phyloP scores from a whole-genome alignment of 768 basidiomycete species.

The Phylloporus sp. region DNA sequence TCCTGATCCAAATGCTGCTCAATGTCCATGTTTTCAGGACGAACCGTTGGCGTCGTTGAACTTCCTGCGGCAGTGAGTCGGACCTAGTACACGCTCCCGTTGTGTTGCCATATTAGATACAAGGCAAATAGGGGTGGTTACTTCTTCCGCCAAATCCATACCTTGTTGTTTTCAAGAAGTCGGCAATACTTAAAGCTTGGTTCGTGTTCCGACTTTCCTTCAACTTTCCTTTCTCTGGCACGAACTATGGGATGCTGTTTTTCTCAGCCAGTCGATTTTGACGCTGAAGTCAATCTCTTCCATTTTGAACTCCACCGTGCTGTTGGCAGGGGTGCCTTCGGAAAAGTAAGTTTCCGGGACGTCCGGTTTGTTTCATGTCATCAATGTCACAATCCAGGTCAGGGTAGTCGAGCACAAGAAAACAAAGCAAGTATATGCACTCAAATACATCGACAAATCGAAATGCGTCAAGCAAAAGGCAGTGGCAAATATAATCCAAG shows the following conservation, averaged over 20 bases:
- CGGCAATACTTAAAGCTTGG: conserved; percentile 20
- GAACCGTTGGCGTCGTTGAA: no score
- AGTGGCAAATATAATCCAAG: conserved; percentile 90
- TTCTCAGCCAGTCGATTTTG: conserved; percentile 81
- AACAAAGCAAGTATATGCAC: conserved; percentile 85
- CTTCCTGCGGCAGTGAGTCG: conserved; percentile 4
- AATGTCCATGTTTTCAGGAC: conserved; percentile 31
- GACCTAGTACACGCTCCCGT: neutral
- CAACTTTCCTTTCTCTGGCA: conserved; percentile 32
- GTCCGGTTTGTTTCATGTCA: neutral
- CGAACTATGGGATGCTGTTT: conserved; percentile 55
- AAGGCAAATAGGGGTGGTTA: conserved; percentile 15
- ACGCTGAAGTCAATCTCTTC: conserved; percentile 80
- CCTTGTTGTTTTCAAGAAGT: conserved; percentile 33
- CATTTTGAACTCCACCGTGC: conserved; percentile 96
- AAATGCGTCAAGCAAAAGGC: conserved; percentile 88
- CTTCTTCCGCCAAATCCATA: conserved; percentile 22
- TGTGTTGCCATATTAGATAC: conserved; percentile 20
- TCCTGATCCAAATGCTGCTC: conserved; percentile 24
- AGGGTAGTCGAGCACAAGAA: conserved; percentile 96
- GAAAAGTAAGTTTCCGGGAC: conserved; percentile 60
- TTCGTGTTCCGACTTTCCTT: conserved; percentile 22
- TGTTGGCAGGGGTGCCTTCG: conserved; percentile 96
- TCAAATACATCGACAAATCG: conserved; percentile 98
- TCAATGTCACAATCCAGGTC: conserved; percentile 56